A percentile compares a stretch with the other conserved stretches of the same genome.
Evolutionary conservation across 2,329 filamentous ascomycete species (phyloP).

Genomic region (Trichophyton simii): DNA sequence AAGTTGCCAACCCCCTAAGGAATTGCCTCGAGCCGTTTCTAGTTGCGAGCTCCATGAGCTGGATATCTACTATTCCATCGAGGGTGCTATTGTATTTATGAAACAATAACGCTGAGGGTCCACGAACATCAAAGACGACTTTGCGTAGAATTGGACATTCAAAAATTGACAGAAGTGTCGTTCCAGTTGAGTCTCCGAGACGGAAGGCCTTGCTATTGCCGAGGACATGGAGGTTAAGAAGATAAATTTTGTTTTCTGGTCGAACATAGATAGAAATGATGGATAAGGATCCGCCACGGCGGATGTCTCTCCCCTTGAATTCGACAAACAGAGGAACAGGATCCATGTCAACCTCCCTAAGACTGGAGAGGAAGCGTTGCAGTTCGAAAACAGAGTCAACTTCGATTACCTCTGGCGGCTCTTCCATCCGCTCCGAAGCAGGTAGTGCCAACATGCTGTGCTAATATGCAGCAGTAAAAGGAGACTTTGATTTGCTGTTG

Average conservation of each 20-base stretch:
- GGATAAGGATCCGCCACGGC: slow-evolving; percentile 33
- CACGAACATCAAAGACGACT: slow-evolving; percentile 47
- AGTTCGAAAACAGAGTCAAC: background rate
- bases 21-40: slow-evolving; percentile 15
- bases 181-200: slow-evolving; percentile 8
- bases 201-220: slow-evolving; percentile 26
- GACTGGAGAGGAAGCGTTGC: background rate
- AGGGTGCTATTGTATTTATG: slow-evolving; percentile 34
- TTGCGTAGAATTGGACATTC: slow-evolving; percentile 36
- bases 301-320: slow-evolving; percentile 37
- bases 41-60: slow-evolving; percentile 43
- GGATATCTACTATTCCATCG: slow-evolving; percentile 39
- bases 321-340: slow-evolving; percentile 37
- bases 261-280: slow-evolving; percentile 32
- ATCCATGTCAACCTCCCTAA: background rate
- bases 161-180: slow-evolving; percentile 31
- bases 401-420: background rate
- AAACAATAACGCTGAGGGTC: slow-evolving; percentile 43
- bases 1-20: slow-evolving; percentile 29
- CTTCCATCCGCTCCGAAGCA: background rate
- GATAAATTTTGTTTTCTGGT: slow-evolving; percentile 23
- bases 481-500: no score
- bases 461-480: no score
- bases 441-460: no score
- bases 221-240: slow-evolving; percentile 37